Conservation (phyloP, 306 rosid species). For the Vigna trinervia region DNA sequence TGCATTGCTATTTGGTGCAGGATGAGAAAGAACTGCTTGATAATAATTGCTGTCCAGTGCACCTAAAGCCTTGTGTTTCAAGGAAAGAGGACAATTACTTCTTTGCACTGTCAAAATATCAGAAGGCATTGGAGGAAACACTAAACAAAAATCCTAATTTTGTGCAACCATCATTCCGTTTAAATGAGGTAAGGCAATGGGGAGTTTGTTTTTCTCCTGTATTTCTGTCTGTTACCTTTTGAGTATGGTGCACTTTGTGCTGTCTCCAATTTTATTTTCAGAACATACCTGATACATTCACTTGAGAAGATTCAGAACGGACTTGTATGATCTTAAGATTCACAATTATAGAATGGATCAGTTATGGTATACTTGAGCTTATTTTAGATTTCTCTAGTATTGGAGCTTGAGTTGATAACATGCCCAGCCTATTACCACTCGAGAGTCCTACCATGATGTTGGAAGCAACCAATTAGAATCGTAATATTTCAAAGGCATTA, state of each 20-base stretch:
- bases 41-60: conserved; percentile 82
- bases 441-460: background rate
- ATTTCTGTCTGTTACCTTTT: conserved; percentile 7
- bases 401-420: conserved; percentile 8
- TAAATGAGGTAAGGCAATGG: conserved; percentile 72
- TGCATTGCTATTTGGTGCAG: conserved; percentile 53
- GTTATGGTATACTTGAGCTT: conserved; percentile 15
- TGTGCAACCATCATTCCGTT: conserved; percentile 87
- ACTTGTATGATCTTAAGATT: conserved; percentile 5
- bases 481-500: background rate
- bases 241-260: conserved; percentile 11
- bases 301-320: conserved; percentile 28
- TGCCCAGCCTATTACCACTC: conserved; percentile 1
- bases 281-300: conserved; percentile 28
- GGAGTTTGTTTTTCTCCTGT: conserved; percentile 21
- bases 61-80: conserved; percentile 89
- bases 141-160: conserved; percentile 72
- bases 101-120: conserved; percentile 87
- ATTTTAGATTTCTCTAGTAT: background rate
- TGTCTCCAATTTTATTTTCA: conserved; percentile 18
- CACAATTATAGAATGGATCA: conserved; percentile 16
- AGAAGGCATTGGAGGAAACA: conserved; percentile 72
- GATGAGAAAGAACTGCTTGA: conserved; percentile 92
- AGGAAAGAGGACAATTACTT: conserved; percentile 95
- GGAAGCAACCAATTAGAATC: background rate